These are phyloP conservation scores for Colletotrichum acutatum DNA, from an alignment of 2,329 filamentous ascomycete species.

Conservation along the genomic window DNA sequence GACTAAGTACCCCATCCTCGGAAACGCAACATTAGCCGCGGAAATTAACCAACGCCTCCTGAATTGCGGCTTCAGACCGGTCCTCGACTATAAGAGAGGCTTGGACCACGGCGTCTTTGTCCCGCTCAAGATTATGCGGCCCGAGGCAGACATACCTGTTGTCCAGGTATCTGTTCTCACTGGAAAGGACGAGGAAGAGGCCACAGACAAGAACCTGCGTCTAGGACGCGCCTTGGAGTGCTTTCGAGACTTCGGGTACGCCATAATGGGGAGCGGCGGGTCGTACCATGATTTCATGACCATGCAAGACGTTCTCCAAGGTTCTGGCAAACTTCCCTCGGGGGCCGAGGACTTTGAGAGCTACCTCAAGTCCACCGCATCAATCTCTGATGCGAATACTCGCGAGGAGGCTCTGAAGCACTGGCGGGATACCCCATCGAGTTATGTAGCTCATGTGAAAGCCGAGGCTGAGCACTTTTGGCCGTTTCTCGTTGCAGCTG, in stretches of 20 bases:
- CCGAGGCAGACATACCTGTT: background rate
- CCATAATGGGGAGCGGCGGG: background rate
- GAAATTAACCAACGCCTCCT: background rate
- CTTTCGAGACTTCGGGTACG: background rate
- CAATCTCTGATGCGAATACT: background rate
- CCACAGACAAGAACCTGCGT: background rate
- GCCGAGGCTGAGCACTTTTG: background rate
- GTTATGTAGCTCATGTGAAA: background rate
- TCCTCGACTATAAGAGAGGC: background rate
- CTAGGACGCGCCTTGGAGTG: background rate
- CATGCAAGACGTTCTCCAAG: background rate
- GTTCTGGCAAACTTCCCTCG: background rate
- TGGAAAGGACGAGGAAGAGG: background rate
- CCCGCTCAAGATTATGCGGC: background rate
- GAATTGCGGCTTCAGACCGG: background rate
- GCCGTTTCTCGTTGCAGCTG: background rate
- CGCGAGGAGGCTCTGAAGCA: background rate
- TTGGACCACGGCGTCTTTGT: background rate
- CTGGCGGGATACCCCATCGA: background rate
- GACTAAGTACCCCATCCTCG: background rate
- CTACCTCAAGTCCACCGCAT: background rate
- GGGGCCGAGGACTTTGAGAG: background rate
- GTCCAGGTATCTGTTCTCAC: background rate
- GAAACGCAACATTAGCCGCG: background rate
- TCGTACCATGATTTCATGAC: background rate